Evolutionary conservation across 108 stramenopile genomes (phyloP).

Genomic region (Seminavis robusta): DNA sequence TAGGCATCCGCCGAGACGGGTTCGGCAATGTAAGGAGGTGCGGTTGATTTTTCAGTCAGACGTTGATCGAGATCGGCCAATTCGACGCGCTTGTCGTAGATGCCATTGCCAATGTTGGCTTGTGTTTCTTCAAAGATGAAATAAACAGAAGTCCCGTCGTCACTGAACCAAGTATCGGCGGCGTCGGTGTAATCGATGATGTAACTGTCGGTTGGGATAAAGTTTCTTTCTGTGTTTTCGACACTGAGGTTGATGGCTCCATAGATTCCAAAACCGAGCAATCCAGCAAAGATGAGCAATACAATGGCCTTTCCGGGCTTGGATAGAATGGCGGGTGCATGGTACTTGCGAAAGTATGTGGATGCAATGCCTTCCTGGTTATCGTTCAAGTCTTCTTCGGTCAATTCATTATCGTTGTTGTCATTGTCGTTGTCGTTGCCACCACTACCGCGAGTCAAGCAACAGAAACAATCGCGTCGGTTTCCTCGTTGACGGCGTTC

Average conservation of each 20-base stretch:
- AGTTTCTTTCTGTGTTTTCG: constrained; percentile 53
- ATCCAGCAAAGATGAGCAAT: constrained; percentile 34
- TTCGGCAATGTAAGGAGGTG: constrained; percentile 65
- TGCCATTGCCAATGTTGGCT: too few relatives aligned
- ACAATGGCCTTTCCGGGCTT: constrained; percentile 31
- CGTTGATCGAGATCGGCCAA: constrained; percentile 42
- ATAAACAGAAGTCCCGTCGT: constrained; percentile 31
- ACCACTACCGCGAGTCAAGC: constrained; percentile 39
- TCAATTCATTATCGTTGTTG: background rate
- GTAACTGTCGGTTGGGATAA: constrained; percentile 80
- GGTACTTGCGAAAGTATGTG: constrained; percentile 50
- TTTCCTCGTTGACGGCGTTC: constrained; percentile 77
- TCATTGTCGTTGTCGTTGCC: constrained; percentile 12
- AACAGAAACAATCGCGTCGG: constrained; percentile 58
- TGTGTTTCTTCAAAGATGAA: constrained; percentile 39
- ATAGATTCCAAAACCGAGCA: constrained; percentile 47
- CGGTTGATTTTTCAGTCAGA: constrained; percentile 25
- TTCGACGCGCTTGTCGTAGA: constrained; percentile 36
- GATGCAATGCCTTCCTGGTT: constrained; percentile 40
- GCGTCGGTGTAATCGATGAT: constrained; percentile 49
- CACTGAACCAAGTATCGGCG: constrained; percentile 45
- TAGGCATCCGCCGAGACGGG: constrained; percentile 40
- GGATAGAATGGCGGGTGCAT: constrained; percentile 53
- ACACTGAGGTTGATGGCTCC: constrained; percentile 48
- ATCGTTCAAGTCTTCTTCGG: constrained; percentile 19